A percentile compares a stretch with the other conserved stretches of the same genome.
These are phyloP conservation scores for Ceratocystis ficicola DNA, from an alignment of 2,329 filamentous ascomycete species.

Conservation along the genomic window DNA sequence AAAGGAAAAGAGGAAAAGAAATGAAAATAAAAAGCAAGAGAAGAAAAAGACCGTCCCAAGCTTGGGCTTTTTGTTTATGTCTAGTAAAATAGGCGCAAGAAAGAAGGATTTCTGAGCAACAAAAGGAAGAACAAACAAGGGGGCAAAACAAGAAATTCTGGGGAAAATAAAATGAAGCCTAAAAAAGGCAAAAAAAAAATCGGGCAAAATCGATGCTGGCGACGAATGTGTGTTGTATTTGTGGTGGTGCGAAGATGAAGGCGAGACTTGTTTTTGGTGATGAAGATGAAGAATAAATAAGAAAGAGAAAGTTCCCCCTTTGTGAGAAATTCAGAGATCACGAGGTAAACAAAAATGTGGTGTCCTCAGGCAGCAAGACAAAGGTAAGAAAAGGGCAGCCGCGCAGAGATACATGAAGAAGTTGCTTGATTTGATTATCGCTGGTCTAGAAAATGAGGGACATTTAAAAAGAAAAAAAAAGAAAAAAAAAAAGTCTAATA, in stretches of 20 bases:
- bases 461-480: no score
- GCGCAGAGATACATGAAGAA: background rate
- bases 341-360: background rate
- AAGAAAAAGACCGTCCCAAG: slow-evolving; percentile 1
- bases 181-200: slow-evolving; percentile 5
- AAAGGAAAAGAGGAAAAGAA: slow-evolving; percentile 5
- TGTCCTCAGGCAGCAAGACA: slow-evolving; percentile 6
- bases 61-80: slow-evolving; percentile 16
- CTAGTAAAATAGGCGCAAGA: slow-evolving; percentile 11
- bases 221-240: background rate
- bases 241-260: background rate
- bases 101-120: background rate
- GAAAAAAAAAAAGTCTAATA: no score
- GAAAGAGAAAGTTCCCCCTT: background rate
- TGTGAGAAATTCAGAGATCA: background rate
- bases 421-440: slow-evolving; percentile 4
- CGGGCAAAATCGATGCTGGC: slow-evolving; percentile 7
- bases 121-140: slow-evolving; percentile 7
- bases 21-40: slow-evolving; percentile 14
- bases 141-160: slow-evolving; percentile 5
- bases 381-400: background rate
- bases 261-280: background rate
- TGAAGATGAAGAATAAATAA: background rate
- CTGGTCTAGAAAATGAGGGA: background rate
- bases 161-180: slow-evolving; percentile 8